Conservation (phyloP, 192 early-diverging fungal genomes). For the Pilaira anomala region DNA sequence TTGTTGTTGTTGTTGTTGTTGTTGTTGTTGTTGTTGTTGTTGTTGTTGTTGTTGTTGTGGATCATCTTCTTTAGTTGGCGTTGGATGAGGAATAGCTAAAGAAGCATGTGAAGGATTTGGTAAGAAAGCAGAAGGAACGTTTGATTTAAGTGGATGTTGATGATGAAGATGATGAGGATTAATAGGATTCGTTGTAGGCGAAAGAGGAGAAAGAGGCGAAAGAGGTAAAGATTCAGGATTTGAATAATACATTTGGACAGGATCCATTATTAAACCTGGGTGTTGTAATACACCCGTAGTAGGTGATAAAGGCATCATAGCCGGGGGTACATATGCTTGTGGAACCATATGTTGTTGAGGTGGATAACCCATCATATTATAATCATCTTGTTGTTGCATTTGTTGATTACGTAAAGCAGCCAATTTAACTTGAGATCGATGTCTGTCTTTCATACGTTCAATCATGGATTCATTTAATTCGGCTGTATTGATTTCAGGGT, state of each 20-base stretch:
- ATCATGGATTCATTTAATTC: constrained; percentile 22
- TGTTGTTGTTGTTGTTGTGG: background rate
- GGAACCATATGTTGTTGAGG: constrained; percentile 7
- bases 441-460: constrained; percentile 30
- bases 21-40: background rate
- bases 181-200: background rate
- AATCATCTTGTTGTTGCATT: background rate
- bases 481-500: constrained; percentile 1
- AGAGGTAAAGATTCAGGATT: too few relatives aligned
- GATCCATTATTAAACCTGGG: constrained; percentile 10
- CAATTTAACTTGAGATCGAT: constrained; percentile 24
- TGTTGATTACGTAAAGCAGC: constrained; percentile 18
- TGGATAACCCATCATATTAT: background rate
- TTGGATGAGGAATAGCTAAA: too few relatives aligned
- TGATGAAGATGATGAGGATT: background rate
- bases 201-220: background rate
- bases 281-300: constrained; percentile 11
- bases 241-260: background rate
- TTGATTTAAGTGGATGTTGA: background rate
- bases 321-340: constrained; percentile 6
- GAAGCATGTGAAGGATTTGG: too few relatives aligned
- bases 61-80: background rate
- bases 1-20: background rate
- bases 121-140: background rate
- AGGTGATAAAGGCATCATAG: background rate